Base-by-base conservation (phyloP, 2,329 filamentous ascomycete species). In the Aphanoascus verrucosus region DNA sequence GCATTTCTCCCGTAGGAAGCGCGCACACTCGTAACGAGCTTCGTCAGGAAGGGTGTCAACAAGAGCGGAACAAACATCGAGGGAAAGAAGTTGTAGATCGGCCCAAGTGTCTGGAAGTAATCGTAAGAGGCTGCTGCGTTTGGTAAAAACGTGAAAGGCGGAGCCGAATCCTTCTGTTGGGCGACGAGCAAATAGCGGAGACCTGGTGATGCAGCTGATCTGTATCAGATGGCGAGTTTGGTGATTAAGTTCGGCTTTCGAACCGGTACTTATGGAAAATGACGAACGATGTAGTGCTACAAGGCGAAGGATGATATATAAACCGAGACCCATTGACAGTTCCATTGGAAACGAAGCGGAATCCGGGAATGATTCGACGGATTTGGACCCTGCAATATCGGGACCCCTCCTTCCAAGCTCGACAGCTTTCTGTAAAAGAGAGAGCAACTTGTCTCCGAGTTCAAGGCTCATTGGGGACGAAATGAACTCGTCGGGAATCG, bases 21-120 rank as follows among this genome's bases (percentile, higher is more conserved):
- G 67, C 11, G 64, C 65, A 52, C 71, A 72, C 49, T 72, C 67
- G 14, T 68, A 61, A 11, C 71, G 69, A 20, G 66, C 63, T 48
- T 75, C 72, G 38, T 74, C 70, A 14, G 70, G 66, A 51, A 74
- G 67, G 14, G 66, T 65, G 53, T 76, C 73, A 31, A 72, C 64
- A 3, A 75, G 62, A 9, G 68, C 67, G 8, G 71, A 67, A 9
- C 72, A 71, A 12, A 74, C 69, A 55, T 75, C 73, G 12, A 74
- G 61, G 11, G 71, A 67, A 40, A 73, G 68, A 5, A 68, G 67
- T 54, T 70, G 68, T 12, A 71, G 59, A 35, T 65, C 58, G 5
- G 66, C 65, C 7, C 64, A 67, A 17, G 65, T 64, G 23, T 63
- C 65, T 12, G 64, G 62, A 9, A 60, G 60, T 45, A 60, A 17